phyloP scores from a whole-genome alignment of 1,139 yeast genomes.

The Diutina rugosa region DNA sequence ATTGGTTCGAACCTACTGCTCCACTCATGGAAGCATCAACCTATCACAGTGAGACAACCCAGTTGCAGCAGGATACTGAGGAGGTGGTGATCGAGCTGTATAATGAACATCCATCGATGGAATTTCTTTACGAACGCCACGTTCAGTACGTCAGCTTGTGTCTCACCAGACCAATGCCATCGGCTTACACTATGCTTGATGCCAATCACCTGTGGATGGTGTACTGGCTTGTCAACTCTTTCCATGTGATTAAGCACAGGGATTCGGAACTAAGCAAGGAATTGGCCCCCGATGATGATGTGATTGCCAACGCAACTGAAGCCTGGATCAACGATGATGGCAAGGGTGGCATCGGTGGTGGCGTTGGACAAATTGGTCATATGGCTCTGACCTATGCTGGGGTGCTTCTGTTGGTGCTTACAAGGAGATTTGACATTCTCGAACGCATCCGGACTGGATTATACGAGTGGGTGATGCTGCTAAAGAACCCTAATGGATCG shows the following conservation, averaged over 20 bases:
- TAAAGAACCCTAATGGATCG: conserved; percentile 64
- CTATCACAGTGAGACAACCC: conserved; percentile 18
- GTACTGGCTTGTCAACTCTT: conserved; percentile 69
- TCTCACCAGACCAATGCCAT: conserved; percentile 35
- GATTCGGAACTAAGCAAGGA: conserved; percentile 4
- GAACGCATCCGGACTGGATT: conserved; percentile 19
- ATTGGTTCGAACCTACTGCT: neutral
- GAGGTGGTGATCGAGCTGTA: conserved; percentile 16
- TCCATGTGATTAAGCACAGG: conserved; percentile 10
- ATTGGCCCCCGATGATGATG: conserved; percentile 9
- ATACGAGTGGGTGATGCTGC: conserved; percentile 49
- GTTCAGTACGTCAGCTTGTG: conserved; percentile 11
- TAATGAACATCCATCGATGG: conserved; percentile 11
- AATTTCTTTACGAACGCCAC: conserved; percentile 9
- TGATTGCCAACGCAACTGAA: neutral
- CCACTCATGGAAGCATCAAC: conserved; percentile 5
- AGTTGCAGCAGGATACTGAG: conserved; percentile 29
- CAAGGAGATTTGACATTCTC: conserved; percentile 29
- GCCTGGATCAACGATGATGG: neutral
- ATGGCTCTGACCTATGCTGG: conserved; percentile 81
- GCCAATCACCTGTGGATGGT: conserved; percentile 88
- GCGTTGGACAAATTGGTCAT: conserved; percentile 63
- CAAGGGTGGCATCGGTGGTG: conserved; percentile 80
- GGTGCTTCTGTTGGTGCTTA: conserved; percentile 43
- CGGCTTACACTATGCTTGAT: conserved; percentile 41